Evolutionary conservation across 169 alveolate genomes (phyloP).

Genomic region (Blepharisma undulans): DNA sequence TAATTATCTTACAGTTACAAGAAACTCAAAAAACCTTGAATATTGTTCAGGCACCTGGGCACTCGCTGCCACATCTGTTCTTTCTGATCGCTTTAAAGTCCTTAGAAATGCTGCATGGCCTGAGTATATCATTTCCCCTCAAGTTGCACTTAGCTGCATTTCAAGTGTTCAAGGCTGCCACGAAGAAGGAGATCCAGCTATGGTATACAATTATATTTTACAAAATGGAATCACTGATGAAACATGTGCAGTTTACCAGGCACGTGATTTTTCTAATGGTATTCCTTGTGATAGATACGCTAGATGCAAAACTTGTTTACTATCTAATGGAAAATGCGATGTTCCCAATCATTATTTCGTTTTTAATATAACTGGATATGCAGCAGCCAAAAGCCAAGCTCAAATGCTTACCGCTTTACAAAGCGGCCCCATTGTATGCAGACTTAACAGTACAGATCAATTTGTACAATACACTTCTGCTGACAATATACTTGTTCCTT

Average conservation of each 20-base stretch:
- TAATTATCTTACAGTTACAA: slow-evolving; percentile 59
- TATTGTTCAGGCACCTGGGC: slow-evolving; percentile 83
- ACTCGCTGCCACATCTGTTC: slow-evolving; percentile 57
- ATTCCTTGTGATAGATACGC: slow-evolving; percentile 45
- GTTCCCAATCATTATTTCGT: slow-evolving; percentile 48
- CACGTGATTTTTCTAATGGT: slow-evolving; percentile 66
- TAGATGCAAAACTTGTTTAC: slow-evolving; percentile 63
- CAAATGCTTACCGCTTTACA: slow-evolving; percentile 58
- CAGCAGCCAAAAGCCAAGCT: slow-evolving; percentile 59
- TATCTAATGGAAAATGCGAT: slow-evolving; percentile 43
- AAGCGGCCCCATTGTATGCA: slow-evolving; percentile 75
- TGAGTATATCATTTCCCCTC: slow-evolving; percentile 61
- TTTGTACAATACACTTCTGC: slow-evolving; percentile 55
- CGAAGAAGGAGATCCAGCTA: slow-evolving; percentile 70
- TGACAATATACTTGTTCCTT: slow-evolving; percentile 44
- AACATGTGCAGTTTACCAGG: slow-evolving; percentile 72
- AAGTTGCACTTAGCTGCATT: slow-evolving; percentile 64
- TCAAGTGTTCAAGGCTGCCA: too few relatives aligned
- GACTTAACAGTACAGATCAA: slow-evolving; percentile 58
- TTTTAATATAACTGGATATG: slow-evolving; percentile 56
- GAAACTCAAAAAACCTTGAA: slow-evolving; percentile 68
- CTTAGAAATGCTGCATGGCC: slow-evolving; percentile 69
- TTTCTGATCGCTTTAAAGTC: slow-evolving; percentile 72
- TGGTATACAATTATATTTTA: slow-evolving; percentile 57
- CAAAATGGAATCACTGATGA: slow-evolving; percentile 69